A percentile compares a stretch with the other conserved stretches of the same genome.
Evolutionary conservation across 208 protist genomes (phyloP).

Genomic region (Naegleria fowleri): DNA sequence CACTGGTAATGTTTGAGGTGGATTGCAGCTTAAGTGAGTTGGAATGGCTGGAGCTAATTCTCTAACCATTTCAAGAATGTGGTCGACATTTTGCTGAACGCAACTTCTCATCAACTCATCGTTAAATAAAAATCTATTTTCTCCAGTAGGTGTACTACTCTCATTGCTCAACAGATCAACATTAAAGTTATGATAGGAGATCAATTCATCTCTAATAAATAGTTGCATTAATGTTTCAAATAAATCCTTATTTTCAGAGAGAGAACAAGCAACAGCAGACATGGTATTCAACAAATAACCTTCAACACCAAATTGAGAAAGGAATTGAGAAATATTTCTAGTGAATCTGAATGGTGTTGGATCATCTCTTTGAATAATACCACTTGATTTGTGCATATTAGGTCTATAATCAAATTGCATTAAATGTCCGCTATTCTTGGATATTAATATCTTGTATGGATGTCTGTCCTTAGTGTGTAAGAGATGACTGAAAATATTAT

Average conservation of each 20-base stretch:
- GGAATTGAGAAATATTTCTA: slow-evolving; percentile 15
- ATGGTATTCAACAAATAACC: slow-evolving; percentile 20
- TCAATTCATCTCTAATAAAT: slow-evolving; percentile 27
- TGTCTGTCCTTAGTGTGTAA: not conserved
- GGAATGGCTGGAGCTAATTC: not conserved
- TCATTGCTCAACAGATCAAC: not conserved
- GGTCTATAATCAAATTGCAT: slow-evolving; percentile 16
- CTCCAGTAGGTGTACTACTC: not conserved
- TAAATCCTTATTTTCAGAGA: not conserved
- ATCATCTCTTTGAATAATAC: not conserved
- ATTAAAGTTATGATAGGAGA: not conserved
- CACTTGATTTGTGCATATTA: not conserved
- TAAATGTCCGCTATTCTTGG: not conserved
- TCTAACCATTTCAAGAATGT: not conserved
- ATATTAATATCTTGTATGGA: slow-evolving; percentile 11
- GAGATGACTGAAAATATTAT: not conserved
- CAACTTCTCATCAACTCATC: not conserved
- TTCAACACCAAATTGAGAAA: slow-evolving; percentile 20
- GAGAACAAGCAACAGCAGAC: not conserved
- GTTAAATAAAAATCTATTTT: not conserved
- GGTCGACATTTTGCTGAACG: not conserved
- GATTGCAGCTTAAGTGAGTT: not conserved
- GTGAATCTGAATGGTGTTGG: not conserved
- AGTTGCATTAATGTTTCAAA: not conserved
- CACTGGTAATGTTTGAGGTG: not conserved